These are phyloP conservation scores for Sporothrix pallida DNA, from an alignment of 2,329 filamentous ascomycete species.

Conservation along the genomic window DNA sequence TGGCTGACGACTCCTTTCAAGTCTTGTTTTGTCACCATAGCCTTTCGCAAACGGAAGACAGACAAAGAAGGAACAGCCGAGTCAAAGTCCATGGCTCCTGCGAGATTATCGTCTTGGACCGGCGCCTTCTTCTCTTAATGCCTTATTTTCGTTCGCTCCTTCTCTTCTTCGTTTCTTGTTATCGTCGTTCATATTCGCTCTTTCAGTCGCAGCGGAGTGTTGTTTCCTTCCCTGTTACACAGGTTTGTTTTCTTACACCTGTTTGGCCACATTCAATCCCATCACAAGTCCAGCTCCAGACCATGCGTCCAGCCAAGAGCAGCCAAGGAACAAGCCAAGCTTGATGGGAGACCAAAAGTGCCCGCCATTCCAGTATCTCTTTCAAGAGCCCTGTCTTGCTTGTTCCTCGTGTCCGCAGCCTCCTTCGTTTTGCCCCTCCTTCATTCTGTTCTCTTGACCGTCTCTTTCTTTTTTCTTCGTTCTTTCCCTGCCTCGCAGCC, in stretches of 20 bases:
- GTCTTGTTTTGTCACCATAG: background rate
- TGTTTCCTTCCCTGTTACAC: background rate
- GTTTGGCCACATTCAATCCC: background rate
- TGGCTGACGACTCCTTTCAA: slow-evolving; percentile 12
- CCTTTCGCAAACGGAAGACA: background rate
- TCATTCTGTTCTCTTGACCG: background rate
- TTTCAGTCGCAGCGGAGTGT: background rate
- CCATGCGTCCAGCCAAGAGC: background rate
- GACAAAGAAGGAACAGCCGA: slow-evolving; percentile 15
- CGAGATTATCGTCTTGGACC: background rate
- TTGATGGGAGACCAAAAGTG: background rate
- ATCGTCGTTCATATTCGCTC: background rate
- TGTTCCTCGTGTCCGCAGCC: background rate
- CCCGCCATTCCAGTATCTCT: background rate
- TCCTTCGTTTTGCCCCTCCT: background rate
- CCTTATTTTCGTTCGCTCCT: background rate
- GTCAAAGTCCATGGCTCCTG: background rate
- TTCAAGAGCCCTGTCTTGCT: background rate
- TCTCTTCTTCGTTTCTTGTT: background rate
- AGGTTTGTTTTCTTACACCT: background rate
- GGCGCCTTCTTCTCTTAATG: background rate
- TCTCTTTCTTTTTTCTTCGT: background rate
- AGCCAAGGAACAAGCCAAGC: slow-evolving; percentile 13
- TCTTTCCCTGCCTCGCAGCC: background rate
- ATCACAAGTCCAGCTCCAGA: background rate